Conservation (phyloP, 139 green algal genomes). For the Trebouxia sp. region DNA sequence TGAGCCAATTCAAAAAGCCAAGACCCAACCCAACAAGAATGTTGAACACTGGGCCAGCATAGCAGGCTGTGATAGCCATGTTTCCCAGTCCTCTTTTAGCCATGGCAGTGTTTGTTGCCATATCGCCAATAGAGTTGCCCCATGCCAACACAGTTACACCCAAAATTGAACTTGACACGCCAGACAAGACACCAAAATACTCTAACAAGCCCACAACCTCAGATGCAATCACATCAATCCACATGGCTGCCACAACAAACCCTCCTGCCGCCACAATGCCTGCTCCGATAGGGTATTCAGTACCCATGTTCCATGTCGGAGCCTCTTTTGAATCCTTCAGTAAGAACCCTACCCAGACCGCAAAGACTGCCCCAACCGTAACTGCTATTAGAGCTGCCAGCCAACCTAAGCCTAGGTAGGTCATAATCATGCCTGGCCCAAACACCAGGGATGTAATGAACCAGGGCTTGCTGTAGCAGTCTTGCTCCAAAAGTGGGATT, state of each 20-base stretch:
- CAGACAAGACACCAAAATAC: conserved; percentile 62
- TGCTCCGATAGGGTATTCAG: conserved; percentile 46
- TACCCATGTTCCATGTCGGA: conserved; percentile 37
- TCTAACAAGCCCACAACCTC: conserved; percentile 77
- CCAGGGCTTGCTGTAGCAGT: conserved; percentile 36
- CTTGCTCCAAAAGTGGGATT: conserved; percentile 40
- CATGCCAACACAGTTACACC: conserved; percentile 88
- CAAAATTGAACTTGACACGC: conserved; percentile 61
- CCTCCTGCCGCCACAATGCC: conserved; percentile 62
- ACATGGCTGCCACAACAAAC: conserved; percentile 81
- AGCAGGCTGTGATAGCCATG: conserved; percentile 92
- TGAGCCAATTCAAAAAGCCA: conserved; percentile 57
- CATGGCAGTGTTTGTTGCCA: conserved; percentile 81
- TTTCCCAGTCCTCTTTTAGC: conserved; percentile 54
- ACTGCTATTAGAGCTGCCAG: not conserved
- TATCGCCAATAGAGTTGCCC: conserved; percentile 88
- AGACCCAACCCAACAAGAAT: conserved; percentile 76
- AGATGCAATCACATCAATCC: conserved; percentile 69
- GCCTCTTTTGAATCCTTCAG: not conserved
- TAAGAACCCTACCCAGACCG: no score
- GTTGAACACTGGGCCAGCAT: conserved; percentile 91
- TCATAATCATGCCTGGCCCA: conserved; percentile 2
- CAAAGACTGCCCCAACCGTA: not conserved
- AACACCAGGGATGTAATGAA: conserved; percentile 12
- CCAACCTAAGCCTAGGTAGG: not conserved